Base-by-base conservation (phyloP, 2,329 filamentous ascomycete species). In the Apiospora sp. region DNA sequence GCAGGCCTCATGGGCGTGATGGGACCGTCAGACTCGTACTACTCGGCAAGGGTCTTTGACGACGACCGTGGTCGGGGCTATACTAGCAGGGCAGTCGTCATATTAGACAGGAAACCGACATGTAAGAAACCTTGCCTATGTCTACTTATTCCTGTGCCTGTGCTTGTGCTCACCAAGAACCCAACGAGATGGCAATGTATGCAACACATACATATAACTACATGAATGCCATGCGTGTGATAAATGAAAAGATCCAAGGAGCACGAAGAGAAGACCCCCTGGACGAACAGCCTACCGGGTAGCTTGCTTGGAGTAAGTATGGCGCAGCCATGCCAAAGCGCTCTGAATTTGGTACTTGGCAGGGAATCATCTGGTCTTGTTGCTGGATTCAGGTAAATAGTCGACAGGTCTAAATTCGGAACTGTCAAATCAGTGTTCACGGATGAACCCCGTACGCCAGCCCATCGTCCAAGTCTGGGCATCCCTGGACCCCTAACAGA, bases 31-130 rank as follows among this genome's bases (percentile, higher is more conserved):
- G 54, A 37, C 54, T 61, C 54, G 58, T 64, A 7, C 58, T 34
- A 64, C 58, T 64, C 16, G 58, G 22, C 58, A 64, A 24, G 58
- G 58, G 58, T 41, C 58, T 41, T 22, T 41, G 1, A 64, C 58
- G 30, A 41, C 13, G 58, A 13, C 41, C 3, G 58, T 14, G 19
- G 34, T 10, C 54, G 8, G 30, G 27, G 30, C 27, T 41, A 41
- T 41, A 41, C 37, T 41, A 58, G 27, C 37, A 30, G 12, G 58
- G 8, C 58, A n/a, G 58, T n/a, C 34, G 58, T 64, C 58, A n/a
- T 22, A 64, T 10, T 41, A 4, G 19, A 64, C 16, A 22, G 41
- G 22, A 22, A 4, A 37, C 14, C 4, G 24, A 34, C 51, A 30
- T 30, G 27, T 58, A n/a, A 61, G 54, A n/a, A 22, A n/a, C 19